These are phyloP conservation scores for Fraxinus pennsylvanica DNA, from an alignment of 257 asterid species.

Conservation along the genomic window DNA sequence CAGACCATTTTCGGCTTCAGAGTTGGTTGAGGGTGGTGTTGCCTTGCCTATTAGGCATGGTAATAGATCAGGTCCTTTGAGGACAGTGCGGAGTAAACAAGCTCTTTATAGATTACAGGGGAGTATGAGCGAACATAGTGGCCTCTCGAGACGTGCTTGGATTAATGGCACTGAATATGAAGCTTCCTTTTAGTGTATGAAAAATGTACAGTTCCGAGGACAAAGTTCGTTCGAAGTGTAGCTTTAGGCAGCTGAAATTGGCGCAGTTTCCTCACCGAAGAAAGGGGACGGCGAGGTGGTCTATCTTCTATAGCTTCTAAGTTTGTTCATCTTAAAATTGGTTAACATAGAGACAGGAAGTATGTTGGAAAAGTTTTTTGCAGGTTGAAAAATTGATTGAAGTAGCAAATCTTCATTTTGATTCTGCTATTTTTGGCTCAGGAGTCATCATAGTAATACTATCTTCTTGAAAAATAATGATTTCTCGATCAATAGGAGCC, in stretches of 20 bases:
- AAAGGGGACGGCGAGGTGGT: conserved; percentile 5
- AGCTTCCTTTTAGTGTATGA: conserved; percentile 58
- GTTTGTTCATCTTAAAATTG: conserved; percentile 49
- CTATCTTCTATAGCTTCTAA: conserved; percentile 47
- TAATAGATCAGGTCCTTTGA: conserved; percentile 89
- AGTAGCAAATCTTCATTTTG: not conserved
- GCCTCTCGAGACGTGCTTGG: conserved; percentile 57
- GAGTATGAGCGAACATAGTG: conserved; percentile 86
- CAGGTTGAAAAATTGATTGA: conserved; percentile 1
- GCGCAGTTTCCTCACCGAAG: conserved; percentile 18
- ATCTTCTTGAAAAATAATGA: too few species aligned
- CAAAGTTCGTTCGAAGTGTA: conserved; percentile 37
- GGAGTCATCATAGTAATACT: too few species aligned
- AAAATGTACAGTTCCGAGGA: conserved; percentile 64
- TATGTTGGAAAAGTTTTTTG: conserved; percentile 35
- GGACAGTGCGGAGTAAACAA: conserved; percentile 67
- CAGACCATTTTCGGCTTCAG: conserved; percentile 61
- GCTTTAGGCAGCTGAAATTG: conserved; percentile 42
- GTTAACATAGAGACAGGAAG: conserved; percentile 32
- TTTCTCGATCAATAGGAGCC: too few species aligned
- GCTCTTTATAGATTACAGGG: conserved; percentile 73
- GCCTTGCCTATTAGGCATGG: conserved; percentile 62
- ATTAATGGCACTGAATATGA: conserved; percentile 50
- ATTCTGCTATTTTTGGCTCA: not conserved
- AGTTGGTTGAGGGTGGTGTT: conserved; percentile 43